These are phyloP conservation scores for Pterula multifida DNA, from an alignment of 1,284 basidiomycete species.

Conservation along the genomic window DNA sequence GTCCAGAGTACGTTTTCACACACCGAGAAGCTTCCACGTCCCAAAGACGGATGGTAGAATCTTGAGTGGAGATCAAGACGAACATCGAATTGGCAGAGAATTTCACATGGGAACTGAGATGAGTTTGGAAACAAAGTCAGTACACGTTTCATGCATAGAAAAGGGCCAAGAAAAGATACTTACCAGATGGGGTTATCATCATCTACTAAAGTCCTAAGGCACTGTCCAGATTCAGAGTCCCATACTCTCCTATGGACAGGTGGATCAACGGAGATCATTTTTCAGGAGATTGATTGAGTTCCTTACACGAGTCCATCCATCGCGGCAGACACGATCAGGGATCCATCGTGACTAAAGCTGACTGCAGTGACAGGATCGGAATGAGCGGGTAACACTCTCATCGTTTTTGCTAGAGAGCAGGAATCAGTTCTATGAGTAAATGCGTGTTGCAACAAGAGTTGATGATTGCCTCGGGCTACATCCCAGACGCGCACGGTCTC, in stretches of 20 bases:
- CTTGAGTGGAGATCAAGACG: slow-evolving; percentile 82
- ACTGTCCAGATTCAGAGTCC: slow-evolving; percentile 95
- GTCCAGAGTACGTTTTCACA: slow-evolving; percentile 85
- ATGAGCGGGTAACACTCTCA: slow-evolving; percentile 86
- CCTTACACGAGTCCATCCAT: slow-evolving; percentile 95
- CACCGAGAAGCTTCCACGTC: slow-evolving; percentile 87
- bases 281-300: no score
- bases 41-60: slow-evolving; percentile 90
- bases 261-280: slow-evolving; percentile 6
- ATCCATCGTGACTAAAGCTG: slow-evolving; percentile 89
- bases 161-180: slow-evolving; percentile 16
- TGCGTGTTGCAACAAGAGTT: background rate
- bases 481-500: slow-evolving; percentile 96
- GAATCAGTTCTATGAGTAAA: background rate
- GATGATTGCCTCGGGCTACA: slow-evolving; percentile 63
- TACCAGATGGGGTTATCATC: slow-evolving; percentile 91
- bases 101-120: slow-evolving; percentile 60
- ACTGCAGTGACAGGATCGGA: slow-evolving; percentile 94
- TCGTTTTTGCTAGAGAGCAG: slow-evolving; percentile 43
- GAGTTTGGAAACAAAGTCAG: slow-evolving; percentile 5
- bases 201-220: slow-evolving; percentile 92
- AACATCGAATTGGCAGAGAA: slow-evolving; percentile 91
- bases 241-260: slow-evolving; percentile 68
- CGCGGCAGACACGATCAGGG: slow-evolving; percentile 84
- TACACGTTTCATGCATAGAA: slow-evolving; percentile 8